A percentile compares a stretch with the other conserved stretches of the same genome.
Evolutionary conservation across 768 basidiomycete genomes (phyloP).

Genomic region (Rhodotorula paludigena): DNA sequence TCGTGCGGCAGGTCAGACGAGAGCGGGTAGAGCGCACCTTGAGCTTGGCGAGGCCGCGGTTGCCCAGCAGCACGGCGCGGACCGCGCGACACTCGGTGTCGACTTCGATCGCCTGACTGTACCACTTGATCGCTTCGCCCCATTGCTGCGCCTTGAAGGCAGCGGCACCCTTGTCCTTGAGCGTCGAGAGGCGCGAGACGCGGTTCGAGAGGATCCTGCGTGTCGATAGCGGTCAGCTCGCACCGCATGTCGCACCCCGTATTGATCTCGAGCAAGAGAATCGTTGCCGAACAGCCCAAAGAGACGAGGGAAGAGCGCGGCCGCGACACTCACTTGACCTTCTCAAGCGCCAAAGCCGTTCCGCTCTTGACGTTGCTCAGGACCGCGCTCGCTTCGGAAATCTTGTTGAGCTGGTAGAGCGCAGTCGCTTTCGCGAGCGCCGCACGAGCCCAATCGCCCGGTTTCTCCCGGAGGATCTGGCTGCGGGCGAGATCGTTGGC

Average conservation of each 20-base stretch:
- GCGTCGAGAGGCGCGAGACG: conserved; percentile 68
- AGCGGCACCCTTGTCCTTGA: conserved; percentile 77
- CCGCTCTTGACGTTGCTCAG: too few relatives aligned
- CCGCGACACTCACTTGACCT: background rate
- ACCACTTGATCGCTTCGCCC: conserved; percentile 62
- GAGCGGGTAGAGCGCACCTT: too few relatives aligned
- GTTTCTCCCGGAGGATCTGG: background rate
- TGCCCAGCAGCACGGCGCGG: conserved; percentile 70
- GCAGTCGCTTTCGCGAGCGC: background rate
- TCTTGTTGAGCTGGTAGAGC: background rate
- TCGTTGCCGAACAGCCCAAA: too few relatives aligned
- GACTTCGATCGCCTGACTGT: conserved; percentile 63
- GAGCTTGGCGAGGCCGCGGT: conserved; percentile 65
- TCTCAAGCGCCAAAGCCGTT: background rate
- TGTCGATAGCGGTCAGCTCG: too few relatives aligned
- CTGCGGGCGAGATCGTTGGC: background rate
- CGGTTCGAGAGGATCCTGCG: conserved; percentile 62
- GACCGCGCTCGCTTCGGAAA: background rate
- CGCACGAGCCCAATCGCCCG: background rate
- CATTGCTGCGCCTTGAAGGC: conserved; percentile 62
- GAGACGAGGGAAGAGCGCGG: background rate
- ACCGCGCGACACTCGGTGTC: conserved; percentile 67
- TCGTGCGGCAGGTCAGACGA: too few relatives aligned
- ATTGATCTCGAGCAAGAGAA: too few relatives aligned
- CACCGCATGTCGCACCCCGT: too few relatives aligned